Percentiles rank a stretch among this genome's conserved stretches.
phyloP scores from a whole-genome alignment of 164 flowering plant species.

The Vitis amurensis region DNA sequence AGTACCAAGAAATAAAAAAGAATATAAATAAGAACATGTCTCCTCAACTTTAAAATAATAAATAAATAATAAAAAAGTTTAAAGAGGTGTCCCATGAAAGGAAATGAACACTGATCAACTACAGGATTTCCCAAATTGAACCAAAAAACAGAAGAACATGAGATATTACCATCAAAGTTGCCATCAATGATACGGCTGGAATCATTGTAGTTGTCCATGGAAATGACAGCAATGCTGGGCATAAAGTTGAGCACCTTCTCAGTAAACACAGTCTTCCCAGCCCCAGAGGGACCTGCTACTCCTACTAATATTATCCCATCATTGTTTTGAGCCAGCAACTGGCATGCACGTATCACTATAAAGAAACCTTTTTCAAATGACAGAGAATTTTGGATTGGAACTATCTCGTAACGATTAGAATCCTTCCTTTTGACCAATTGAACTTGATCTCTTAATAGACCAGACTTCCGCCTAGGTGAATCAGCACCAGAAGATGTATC shows the following conservation, averaged over 20 bases:
- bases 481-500: conserved; percentile 42
- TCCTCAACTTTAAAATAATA: no score
- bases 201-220: conserved; percentile 97
- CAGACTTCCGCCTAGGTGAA: conserved; percentile 53
- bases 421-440: conserved; percentile 70
- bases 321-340: conserved; percentile 83
- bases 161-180: conserved; percentile 80
- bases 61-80: no score
- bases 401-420: conserved; percentile 74
- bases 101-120: not conserved
- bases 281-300: conserved; percentile 95
- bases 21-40: no score
- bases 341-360: conserved; percentile 89
- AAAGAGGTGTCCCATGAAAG: no score
- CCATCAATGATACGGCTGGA: conserved; percentile 86
- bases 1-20: no score
- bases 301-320: conserved; percentile 82
- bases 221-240: conserved; percentile 89
- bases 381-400: conserved; percentile 61
- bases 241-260: conserved; percentile 88
- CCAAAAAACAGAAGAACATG: conserved; percentile 1
- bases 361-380: conserved; percentile 96
- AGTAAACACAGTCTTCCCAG: conserved; percentile 95
- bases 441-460: conserved; percentile 86
- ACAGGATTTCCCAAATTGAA: not conserved